Base-by-base conservation (phyloP, 2,329 filamentous ascomycete genomes). In the Arthrobotrys iridis region DNA sequence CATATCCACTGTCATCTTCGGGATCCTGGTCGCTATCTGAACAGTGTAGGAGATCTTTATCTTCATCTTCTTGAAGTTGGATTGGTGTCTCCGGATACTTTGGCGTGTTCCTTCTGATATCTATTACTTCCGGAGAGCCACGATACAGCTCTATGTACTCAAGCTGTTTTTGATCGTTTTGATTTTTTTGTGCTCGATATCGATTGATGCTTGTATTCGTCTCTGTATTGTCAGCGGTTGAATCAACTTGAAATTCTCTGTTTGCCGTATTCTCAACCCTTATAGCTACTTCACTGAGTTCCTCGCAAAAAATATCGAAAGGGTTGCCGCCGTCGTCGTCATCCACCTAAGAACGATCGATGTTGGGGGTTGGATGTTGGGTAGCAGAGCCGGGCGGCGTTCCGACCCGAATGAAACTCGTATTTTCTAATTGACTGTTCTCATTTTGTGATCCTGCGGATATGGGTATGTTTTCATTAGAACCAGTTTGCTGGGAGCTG, bases 1-100 rank as follows among this genome's bases (percentile, higher is more conserved):
- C 35, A 15, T 66, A 74, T 24, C 62, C 62, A n/a, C 62, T 74
- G 26, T 67, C 70, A 30, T 74, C 70, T 3, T 65, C 40, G 10
- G 15, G 4, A 11, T 22, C 26, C 15, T 63, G 5, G 26, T 40
- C 22, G 2, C 18, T 43, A 6, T 28, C 43, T 30, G 45, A 30
- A 4, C 15, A 0, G 10, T 37, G 15, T 3, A 55, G 58, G 1
- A 30, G 5, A 24, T 37, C 18, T 24, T 8, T 37, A 11, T 15
- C 11, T 20, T 33, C 33, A 4, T 52, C 20, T 6, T 28, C 37
- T 11, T 15, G 26, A 18, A 45, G 28, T 11, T 55, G 35, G 6
- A 35, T 18, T 13, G 40, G 50, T 4, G 67, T 58, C 15, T 55
- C 30, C n/a, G 30, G 26, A 35, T 62, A 35, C 43, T 35, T 5